Evolutionary conservation across 345 rosid genomes (phyloP).

Genomic region (Citrus sp.): DNA sequence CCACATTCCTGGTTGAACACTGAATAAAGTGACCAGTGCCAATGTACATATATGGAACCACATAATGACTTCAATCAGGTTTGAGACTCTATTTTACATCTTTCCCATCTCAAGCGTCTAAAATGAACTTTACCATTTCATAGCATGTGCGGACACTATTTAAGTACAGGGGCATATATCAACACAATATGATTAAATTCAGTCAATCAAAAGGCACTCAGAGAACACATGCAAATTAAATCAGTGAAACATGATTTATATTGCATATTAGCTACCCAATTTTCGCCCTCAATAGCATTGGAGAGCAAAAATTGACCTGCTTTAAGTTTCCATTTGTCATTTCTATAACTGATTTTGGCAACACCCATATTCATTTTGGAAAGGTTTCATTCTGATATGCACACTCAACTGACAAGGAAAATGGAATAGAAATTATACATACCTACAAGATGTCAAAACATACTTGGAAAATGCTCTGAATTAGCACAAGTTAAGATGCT

Average conservation of each 20-base stretch:
- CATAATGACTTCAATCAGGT: neutral
- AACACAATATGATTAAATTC: neutral
- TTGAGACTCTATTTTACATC: neutral
- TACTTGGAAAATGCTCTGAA: neutral
- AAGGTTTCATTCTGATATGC: slow-evolving; percentile 4
- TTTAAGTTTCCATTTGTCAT: neutral
- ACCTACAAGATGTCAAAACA: slow-evolving; percentile 11
- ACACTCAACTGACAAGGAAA: slow-evolving; percentile 4
- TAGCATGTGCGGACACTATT: neutral
- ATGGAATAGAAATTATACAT: slow-evolving; percentile 1
- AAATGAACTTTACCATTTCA: neutral
- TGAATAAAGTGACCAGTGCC: neutral
- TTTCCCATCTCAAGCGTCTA: neutral
- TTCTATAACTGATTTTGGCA: neutral
- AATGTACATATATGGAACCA: neutral
- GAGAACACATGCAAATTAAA: neutral
- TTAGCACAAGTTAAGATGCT: neutral
- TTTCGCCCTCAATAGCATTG: neutral
- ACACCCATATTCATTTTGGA: neutral
- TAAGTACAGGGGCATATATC: neutral
- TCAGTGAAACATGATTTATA: neutral
- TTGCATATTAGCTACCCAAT: neutral
- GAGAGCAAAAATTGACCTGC: neutral
- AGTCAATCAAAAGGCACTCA: neutral
- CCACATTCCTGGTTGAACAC: neutral